Evolutionary conservation across 1,284 basidiomycete genomes (phyloP).

Genomic region (Vanrija humicola): DNA sequence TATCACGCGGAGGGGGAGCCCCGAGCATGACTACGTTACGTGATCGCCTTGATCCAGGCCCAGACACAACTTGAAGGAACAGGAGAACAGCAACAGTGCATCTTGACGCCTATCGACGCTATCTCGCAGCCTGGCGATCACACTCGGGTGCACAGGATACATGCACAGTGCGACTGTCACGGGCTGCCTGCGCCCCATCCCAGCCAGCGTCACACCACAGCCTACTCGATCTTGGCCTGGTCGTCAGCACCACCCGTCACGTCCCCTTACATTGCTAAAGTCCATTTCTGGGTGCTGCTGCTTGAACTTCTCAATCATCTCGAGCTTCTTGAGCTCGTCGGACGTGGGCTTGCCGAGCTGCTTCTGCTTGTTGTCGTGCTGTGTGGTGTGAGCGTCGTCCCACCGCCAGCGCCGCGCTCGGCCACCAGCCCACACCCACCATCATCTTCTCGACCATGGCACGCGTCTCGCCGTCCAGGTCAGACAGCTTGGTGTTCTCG

Average conservation of each 20-base stretch:
- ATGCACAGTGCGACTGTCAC: too few species aligned
- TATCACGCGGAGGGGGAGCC: too few species aligned
- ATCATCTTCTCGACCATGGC: conserved; percentile 99
- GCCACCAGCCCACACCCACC: conserved; percentile 56
- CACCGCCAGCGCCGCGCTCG: background rate
- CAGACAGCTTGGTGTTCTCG: conserved; percentile 90
- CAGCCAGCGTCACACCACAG: background rate
- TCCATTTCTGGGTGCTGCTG: conserved; percentile 87
- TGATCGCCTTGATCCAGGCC: too few species aligned
- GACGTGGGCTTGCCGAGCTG: conserved; percentile 94
- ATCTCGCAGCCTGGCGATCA: too few species aligned
- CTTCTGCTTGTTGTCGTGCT: conserved; percentile 98
- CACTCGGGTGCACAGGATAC: too few species aligned
- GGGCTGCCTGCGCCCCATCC: background rate
- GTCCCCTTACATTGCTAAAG: conserved; percentile 72
- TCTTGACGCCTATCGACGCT: too few species aligned
- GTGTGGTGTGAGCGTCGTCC: conserved; percentile 11
- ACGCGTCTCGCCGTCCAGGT: conserved; percentile 73
- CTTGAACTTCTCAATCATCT: conserved; percentile 86
- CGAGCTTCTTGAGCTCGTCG: conserved; percentile 83
- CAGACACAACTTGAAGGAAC: too few species aligned
- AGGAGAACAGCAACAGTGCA: too few species aligned
- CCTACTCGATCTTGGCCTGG: conserved; percentile 20
- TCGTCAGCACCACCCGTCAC: background rate
- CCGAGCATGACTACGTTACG: too few species aligned